These are phyloP conservation scores for Talaromyces sp. DNA, from an alignment of 2,329 filamentous ascomycete species.

Conservation along the genomic window DNA sequence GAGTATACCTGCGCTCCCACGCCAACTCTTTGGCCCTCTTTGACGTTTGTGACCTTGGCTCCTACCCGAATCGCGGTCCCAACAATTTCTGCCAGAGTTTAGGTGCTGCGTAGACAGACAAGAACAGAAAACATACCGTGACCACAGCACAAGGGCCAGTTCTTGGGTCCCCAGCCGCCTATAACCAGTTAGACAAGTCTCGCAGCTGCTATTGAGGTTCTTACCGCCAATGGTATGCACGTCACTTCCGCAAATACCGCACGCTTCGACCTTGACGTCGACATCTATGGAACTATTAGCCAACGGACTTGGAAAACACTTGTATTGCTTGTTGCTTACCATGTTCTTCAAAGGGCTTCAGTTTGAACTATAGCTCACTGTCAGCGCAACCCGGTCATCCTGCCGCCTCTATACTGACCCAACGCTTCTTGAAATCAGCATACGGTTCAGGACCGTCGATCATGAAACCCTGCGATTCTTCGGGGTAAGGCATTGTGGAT, in stretches of 20 bases:
- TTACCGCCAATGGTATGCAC: conserved; percentile 59
- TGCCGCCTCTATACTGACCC: conserved; percentile 31
- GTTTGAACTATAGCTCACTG: conserved; percentile 58
- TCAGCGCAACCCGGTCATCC: background rate
- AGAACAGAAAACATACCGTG: conserved; percentile 33
- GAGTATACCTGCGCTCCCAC: conserved; percentile 64
- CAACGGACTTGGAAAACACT: background rate
- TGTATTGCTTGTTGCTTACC: conserved; percentile 18
- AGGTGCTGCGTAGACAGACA: background rate
- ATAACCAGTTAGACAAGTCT: background rate
- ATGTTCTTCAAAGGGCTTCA: conserved; percentile 80
- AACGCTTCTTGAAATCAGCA: conserved; percentile 53
- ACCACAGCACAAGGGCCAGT: conserved; percentile 49
- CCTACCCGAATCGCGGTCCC: conserved; percentile 65
- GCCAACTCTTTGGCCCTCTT: conserved; percentile 60
- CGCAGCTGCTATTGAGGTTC: background rate
- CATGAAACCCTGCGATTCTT: conserved; percentile 43
- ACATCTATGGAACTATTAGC: conserved; percentile 51
- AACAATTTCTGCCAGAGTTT: conserved; percentile 54
- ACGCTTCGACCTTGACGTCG: conserved; percentile 79
- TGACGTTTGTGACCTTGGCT: conserved; percentile 56
- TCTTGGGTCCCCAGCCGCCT: conserved; percentile 50
- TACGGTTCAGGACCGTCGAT: conserved; percentile 63
- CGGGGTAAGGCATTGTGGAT: conserved; percentile 38
- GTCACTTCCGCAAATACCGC: conserved; percentile 70